Evolutionary conservation across 345 rosid genomes (phyloP), one percentile per base, ranked within the genome.

Genomic region (Reutealis trisperma): DNA sequence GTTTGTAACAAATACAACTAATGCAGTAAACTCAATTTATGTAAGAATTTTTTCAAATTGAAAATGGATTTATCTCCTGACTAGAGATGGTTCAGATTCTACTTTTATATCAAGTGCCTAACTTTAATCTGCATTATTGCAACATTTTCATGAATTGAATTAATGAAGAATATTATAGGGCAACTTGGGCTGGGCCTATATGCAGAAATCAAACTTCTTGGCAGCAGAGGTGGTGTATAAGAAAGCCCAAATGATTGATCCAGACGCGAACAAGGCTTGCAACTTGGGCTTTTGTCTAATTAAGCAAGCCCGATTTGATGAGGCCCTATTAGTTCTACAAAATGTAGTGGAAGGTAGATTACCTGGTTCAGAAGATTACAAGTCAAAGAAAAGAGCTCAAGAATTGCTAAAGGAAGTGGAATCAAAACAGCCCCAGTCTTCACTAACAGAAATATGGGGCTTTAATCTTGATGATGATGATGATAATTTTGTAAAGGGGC

Each of bases 131-230:
- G 30, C 30, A 27, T 27, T 27, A 27, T 27, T 27, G 1, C 13
- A 1, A 45, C 49, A 45, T 45, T 45, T 45, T 45, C 49, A 58
- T 30, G 1, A 2, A 34, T 4, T 34, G 34, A 14, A 2, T 69
- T 15, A 41, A 21, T 19, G 15, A 8, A 77, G 15, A 8, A 77
- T 34, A 7, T 55, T 37, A n/a, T 79, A 96, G 98, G 99, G 98
- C 6, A 93, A 96, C 79, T 81, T 96, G 86, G 99, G 97, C 12
- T 96, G 99, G 99, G 99, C 97, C 27, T 90, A 96, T 80, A 92
- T 93, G 98, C 97, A 92, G 77, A 91, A 96, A 79, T 76, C 89
- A 9, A 96, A 91, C 87, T 93, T 75, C 86, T 62, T 92, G 70
- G 87, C 92, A 2, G 99, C 98, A 1, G 98, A 96, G 84, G 97